Percentiles rank a stretch among this genome's conserved stretches.
Evolutionary conservation across 345 rosid genomes (phyloP).

Genomic region (Camelina hispida): DNA sequence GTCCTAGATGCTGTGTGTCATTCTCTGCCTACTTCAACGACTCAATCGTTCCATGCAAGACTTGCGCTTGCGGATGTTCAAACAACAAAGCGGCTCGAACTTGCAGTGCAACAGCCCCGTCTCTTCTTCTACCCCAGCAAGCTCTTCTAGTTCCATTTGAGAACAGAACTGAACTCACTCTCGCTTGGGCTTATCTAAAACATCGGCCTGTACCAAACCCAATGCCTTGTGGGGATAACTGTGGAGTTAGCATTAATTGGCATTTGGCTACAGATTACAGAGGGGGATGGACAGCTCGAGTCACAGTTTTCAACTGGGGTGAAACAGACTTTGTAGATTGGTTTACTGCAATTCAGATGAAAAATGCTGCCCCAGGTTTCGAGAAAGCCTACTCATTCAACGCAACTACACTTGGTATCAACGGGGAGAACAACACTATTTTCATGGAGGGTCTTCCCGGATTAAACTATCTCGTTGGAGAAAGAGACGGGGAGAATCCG

Average conservation of each 20-base stretch:
- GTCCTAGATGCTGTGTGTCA: constrained; percentile 90
- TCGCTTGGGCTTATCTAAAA: constrained; percentile 72
- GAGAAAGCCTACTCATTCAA: constrained; percentile 83
- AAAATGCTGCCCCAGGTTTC: constrained; percentile 75
- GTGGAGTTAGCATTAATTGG: constrained; percentile 97
- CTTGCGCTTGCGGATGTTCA: constrained; percentile 94
- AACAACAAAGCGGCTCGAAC: constrained; percentile 50
- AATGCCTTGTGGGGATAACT: constrained; percentile 91
- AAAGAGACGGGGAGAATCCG: constrained; percentile 66
- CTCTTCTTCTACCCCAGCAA: constrained; percentile 74
- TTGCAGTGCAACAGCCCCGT: constrained; percentile 72
- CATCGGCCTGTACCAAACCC: constrained; percentile 69
- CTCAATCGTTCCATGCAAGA: constrained; percentile 79
- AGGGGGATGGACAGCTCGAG: constrained; percentile 86
- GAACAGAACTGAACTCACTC: constrained; percentile 66
- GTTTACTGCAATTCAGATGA: constrained; percentile 75
- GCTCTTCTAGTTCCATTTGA: constrained; percentile 85
- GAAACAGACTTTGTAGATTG: constrained; percentile 80
- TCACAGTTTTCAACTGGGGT: constrained; percentile 93
- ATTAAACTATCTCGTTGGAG: constrained; percentile 73
- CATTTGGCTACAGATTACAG: constrained; percentile 77
- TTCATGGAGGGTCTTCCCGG: constrained; percentile 80
- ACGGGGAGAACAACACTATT: constrained; percentile 61
- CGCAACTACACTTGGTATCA: constrained; percentile 45
- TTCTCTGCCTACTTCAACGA: constrained; percentile 91